Evolutionary conservation across 2,329 filamentous ascomycete genomes (phyloP).

Genomic region (Fusarium incarnatum): DNA sequence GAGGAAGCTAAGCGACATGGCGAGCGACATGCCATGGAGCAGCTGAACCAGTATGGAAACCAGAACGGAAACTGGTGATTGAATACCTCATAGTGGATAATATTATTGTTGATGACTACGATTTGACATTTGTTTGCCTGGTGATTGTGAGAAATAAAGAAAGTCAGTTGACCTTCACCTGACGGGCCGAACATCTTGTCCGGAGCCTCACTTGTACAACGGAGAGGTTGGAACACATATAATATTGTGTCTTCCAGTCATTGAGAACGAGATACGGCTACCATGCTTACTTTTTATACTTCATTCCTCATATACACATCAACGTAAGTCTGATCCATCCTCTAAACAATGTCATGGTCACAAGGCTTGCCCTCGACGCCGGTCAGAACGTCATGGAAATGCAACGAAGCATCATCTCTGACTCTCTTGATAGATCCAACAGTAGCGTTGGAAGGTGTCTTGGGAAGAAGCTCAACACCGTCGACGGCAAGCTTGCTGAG

Average conservation of each 20-base stretch:
- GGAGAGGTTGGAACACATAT: background rate
- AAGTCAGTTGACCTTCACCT: background rate
- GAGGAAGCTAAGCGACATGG: conserved; percentile 49
- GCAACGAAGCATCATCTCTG: conserved; percentile 34
- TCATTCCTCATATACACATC: background rate
- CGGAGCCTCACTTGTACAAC: background rate
- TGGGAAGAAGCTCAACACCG: conserved; percentile 42
- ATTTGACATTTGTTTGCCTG: background rate
- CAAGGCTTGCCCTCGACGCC: conserved; percentile 34
- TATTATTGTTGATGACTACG: background rate
- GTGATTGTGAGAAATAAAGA: background rate
- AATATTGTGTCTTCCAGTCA: rapidly evolving
- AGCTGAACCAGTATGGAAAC: conserved; percentile 30
- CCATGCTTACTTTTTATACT: background rate
- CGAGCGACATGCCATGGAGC: conserved; percentile 41
- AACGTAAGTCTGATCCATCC: background rate
- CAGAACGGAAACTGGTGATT: conserved; percentile 22
- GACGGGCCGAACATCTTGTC: background rate
- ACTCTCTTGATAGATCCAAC: conserved; percentile 31
- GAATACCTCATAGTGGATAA: background rate
- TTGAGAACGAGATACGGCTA: background rate
- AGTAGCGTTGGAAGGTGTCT: conserved; percentile 37
- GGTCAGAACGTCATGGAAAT: conserved; percentile 32
- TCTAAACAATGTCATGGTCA: conserved; percentile 43
- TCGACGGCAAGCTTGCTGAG: conserved; percentile 42